A percentile compares a stretch with the other conserved stretches of the same genome.
phyloP scores from a whole-genome alignment of 192 early-diverging fungal species.

The Podila clonocystis region DNA sequence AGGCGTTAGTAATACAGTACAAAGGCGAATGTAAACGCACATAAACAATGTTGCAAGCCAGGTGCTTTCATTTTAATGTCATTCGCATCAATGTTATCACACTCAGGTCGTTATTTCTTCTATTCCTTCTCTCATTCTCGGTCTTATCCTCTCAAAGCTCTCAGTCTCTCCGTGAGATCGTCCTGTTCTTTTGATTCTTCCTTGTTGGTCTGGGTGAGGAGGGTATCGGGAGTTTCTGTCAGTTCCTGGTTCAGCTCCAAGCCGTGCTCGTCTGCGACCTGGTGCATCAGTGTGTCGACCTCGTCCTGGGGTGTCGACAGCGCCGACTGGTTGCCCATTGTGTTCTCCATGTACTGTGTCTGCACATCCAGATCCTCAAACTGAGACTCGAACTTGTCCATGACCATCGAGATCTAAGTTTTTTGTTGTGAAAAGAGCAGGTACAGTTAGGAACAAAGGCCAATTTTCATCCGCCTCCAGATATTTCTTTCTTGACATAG shows the following conservation, averaged over 20 bases:
- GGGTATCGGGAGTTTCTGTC: constrained; percentile 59
- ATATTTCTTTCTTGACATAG: neutral
- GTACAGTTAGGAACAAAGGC: neutral
- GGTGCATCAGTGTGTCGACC: constrained; percentile 94
- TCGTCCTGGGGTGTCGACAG: constrained; percentile 90
- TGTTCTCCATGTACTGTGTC: constrained; percentile 95
- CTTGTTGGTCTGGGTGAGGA: constrained; percentile 51
- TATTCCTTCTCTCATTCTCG: too few species aligned
- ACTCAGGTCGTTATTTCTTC: too few species aligned
- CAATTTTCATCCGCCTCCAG: neutral
- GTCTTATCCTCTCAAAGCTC: constrained; percentile 56
- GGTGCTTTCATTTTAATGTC: too few species aligned
- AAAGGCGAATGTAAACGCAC: neutral
- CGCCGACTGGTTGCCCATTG: constrained; percentile 90
- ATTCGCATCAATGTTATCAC: too few species aligned
- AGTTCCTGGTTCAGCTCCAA: constrained; percentile 86
- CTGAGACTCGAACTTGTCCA: constrained; percentile 98
- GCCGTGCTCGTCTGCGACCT: constrained; percentile 97
- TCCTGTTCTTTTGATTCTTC: constrained; percentile 58
- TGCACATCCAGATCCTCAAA: constrained; percentile 99
- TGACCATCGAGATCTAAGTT: constrained; percentile 93
- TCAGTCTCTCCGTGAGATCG: constrained; percentile 55
- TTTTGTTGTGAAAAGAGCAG: neutral
- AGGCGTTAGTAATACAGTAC: neutral
- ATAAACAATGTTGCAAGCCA: neutral